Percentiles rank a stretch among this genome's conserved stretches.
Evolutionary conservation across 1,284 basidiomycete species (phyloP).

Genomic region (Boletus smithii): DNA sequence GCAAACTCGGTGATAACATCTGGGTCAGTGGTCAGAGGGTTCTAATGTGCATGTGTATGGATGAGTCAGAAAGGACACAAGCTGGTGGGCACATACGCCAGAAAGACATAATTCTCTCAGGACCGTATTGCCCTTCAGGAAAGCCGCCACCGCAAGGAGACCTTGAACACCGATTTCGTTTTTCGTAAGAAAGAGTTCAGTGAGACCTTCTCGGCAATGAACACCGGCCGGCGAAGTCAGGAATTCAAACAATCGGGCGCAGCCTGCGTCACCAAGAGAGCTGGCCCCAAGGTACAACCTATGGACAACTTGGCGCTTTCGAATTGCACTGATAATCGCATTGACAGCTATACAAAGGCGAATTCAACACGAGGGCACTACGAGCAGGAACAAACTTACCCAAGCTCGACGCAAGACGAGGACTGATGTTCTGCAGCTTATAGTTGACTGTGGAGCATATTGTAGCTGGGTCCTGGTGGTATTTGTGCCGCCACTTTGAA

Average conservation of each 20-base stretch:
- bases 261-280: conserved; percentile 49
- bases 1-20: conserved; percentile 32
- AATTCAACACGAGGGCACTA: not conserved
- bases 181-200: conserved; percentile 55
- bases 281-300: conserved; percentile 32
- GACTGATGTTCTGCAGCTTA: conserved; percentile 28
- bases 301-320: conserved; percentile 30
- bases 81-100: conserved; percentile 46
- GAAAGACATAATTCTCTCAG: conserved; percentile 54
- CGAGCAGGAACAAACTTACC: conserved; percentile 11
- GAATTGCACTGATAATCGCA: conserved; percentile 28
- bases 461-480: conserved; percentile 30
- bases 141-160: conserved; percentile 50
- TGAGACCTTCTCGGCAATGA: conserved; percentile 40
- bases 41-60: conserved; percentile 16
- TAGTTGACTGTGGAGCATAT: conserved; percentile 27
- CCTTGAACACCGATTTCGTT: conserved; percentile 56
- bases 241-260: conserved; percentile 51
- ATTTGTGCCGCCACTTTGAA: conserved; percentile 26
- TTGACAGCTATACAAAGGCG: conserved; percentile 16
- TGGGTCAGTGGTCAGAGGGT: conserved; percentile 26
- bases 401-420: conserved; percentile 30
- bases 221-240: conserved; percentile 48
- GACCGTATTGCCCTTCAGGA: conserved; percentile 45
- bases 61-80: conserved; percentile 22